phyloP scores from a whole-genome alignment of 805 yeast genomes.

The Candida sithepensis region DNA sequence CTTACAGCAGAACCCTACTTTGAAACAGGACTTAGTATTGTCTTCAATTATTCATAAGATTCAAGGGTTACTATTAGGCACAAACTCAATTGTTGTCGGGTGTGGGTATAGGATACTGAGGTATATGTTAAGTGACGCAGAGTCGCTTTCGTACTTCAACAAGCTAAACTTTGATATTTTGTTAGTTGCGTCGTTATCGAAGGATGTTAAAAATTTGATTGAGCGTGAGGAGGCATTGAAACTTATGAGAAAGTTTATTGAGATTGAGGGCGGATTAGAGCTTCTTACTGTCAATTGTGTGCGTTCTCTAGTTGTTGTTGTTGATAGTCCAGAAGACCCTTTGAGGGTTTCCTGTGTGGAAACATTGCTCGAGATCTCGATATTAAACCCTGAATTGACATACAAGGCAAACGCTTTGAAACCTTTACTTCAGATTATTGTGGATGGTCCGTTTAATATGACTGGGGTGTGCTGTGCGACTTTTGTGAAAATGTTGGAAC shows the following conservation, averaged over 20 bases:
- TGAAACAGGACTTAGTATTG: conserved; percentile 62
- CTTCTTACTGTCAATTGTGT: conserved; percentile 60
- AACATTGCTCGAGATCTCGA: conserved; percentile 47
- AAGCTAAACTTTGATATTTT: conserved; percentile 58
- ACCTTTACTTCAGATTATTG: conserved; percentile 41
- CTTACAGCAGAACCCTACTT: conserved; percentile 51
- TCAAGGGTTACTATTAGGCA: conserved; percentile 48
- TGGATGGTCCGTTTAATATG: conserved; percentile 51
- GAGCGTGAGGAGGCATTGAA: conserved; percentile 80
- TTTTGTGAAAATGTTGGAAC: conserved; percentile 53
- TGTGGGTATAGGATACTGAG: conserved; percentile 76
- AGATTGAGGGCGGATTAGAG: conserved; percentile 47
- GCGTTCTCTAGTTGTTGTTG: conserved; percentile 60
- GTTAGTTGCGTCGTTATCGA: conserved; percentile 60
- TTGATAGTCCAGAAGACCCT: conserved; percentile 51
- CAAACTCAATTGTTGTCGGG: conserved; percentile 60
- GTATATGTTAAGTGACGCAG: conserved; percentile 51
- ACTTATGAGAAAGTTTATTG: conserved; percentile 59
- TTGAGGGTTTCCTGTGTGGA: conserved; percentile 49
- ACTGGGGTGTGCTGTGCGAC: conserved; percentile 43
- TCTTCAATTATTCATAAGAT: conserved; percentile 50
- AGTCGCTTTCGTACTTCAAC: conserved; percentile 51
- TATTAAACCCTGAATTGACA: conserved; percentile 41
- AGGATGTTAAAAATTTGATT: conserved; percentile 40
- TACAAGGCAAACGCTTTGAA: conserved; percentile 43